phyloP scores from a whole-genome alignment of 2,329 filamentous ascomycete genomes.

The Emmonsia crescens region DNA sequence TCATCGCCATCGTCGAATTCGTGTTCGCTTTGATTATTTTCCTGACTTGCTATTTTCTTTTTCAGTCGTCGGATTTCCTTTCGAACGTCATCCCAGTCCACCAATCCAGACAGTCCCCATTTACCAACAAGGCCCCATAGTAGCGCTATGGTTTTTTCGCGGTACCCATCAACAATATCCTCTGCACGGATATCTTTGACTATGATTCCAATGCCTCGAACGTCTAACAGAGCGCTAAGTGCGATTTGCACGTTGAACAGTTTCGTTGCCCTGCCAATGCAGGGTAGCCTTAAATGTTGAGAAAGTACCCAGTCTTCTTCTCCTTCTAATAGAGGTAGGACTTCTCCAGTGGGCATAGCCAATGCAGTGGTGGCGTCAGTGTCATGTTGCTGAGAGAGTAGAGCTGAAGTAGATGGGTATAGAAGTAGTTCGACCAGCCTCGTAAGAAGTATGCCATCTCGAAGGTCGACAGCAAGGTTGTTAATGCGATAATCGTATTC shows the following conservation, averaged over 20 bases:
- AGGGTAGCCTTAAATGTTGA: constrained; percentile 49
- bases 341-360: constrained; percentile 35
- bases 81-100: constrained; percentile 45
- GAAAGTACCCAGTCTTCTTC: constrained; percentile 40
- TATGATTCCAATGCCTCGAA: constrained; percentile 32
- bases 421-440: constrained; percentile 49
- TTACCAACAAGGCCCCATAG: constrained; percentile 50
- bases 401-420: constrained; percentile 29
- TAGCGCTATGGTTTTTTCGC: constrained; percentile 52
- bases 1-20: constrained; percentile 15
- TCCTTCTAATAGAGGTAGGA: constrained; percentile 26
- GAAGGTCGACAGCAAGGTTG: constrained; percentile 52
- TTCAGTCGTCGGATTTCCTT: constrained; percentile 41
- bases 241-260: constrained; percentile 50
- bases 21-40: constrained; percentile 12
- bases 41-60: constrained; percentile 14
- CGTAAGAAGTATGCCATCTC: constrained; percentile 51
- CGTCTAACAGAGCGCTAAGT: constrained; percentile 40
- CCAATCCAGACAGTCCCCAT: constrained; percentile 43
- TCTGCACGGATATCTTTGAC: constrained; percentile 40
- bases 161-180: constrained; percentile 53
- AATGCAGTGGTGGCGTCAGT: constrained; percentile 35
- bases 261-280: constrained; percentile 45
- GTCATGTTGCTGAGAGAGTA: constrained; percentile 13
- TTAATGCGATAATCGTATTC: constrained; percentile 48